Evolutionary conservation across 306 rosid species (phyloP), one percentile per base, ranked within the genome.

Genomic region (Acmispon strigosus): DNA sequence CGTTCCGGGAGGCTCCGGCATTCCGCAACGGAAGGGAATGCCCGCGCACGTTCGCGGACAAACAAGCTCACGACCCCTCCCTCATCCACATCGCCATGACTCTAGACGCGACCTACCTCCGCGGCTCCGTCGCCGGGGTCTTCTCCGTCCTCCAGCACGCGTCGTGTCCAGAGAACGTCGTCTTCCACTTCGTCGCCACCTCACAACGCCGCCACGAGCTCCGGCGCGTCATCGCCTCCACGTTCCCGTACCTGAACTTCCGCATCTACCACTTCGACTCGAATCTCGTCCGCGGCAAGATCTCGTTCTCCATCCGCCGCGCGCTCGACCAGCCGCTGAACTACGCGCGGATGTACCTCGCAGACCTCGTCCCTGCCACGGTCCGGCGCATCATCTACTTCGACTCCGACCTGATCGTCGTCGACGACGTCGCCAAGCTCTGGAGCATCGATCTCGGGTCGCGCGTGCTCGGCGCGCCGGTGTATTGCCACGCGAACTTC

Each of bases 291-390:
- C 75, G 62, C 10, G 91, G 91, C 8, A 92, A 86, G 83, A 92
- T 92, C 83, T 88, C 98, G 10, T 87, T 79, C 82, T 88, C 98
- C 1, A 76, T 92, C 1, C 91, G 96, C 0, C 87, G 87, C 18
- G 98, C 98, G 0, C 87, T 92, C 7, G 98, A 92, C 32, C 93
- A 92, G 83, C 98, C 98, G 0, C 84, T 92, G 17, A 92, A 92
- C 50, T 92, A 92, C 88, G 98, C 98, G 29, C 72, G 96, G 2
- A 90, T 92, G 84, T 92, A 92, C 80, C 82, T 90, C 11, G 96
- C 96, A 49, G 96, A 88, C 11, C 79, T 92, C 10, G 59, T 90
- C 1, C 93, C 93, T 5, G 48, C 86, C 52, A 65, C 73, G 6
- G 96, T 88, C 8, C 60, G 81, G 39, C 85, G 96, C 68, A 84